phyloP scores from a whole-genome alignment of 257 asterid species.

The Eucommia ulmoides region DNA sequence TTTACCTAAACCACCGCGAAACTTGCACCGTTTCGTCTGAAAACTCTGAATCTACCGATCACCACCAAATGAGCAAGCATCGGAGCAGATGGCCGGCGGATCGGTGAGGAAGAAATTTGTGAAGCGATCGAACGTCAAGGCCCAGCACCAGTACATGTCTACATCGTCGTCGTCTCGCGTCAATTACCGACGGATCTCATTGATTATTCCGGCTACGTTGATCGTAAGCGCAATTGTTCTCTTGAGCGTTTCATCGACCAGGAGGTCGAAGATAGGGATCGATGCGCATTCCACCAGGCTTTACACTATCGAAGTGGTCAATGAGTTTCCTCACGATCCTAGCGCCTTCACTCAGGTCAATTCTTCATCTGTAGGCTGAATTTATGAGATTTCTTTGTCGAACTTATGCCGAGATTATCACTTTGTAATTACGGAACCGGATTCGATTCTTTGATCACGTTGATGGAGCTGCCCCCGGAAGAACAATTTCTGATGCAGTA shows the following conservation, averaged over 20 bases:
- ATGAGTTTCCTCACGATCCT: slow-evolving; percentile 79
- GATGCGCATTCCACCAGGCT: slow-evolving; percentile 19
- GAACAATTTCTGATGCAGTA: too few relatives aligned
- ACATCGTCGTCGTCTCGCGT: slow-evolving; percentile 19
- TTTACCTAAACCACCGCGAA: not conserved
- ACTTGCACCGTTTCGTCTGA: not conserved
- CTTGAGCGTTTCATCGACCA: slow-evolving; percentile 25
- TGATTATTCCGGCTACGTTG: slow-evolving; percentile 23
- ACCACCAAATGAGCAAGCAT: not conserved
- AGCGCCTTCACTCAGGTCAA: slow-evolving; percentile 77
- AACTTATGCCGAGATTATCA: too few relatives aligned
- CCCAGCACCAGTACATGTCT: slow-evolving; percentile 21
- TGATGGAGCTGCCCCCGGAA: too few relatives aligned
- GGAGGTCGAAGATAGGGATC: slow-evolving; percentile 14
- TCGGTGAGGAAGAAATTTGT: slow-evolving; percentile 23
- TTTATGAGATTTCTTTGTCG: too few relatives aligned
- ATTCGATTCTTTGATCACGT: too few relatives aligned
- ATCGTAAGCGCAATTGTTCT: slow-evolving; percentile 15
- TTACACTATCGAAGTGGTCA: slow-evolving; percentile 51
- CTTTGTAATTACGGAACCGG: too few relatives aligned
- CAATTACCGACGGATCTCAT: slow-evolving; percentile 17
- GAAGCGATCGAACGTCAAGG: slow-evolving; percentile 19
- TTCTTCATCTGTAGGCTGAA: not conserved
- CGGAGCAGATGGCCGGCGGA: slow-evolving; percentile 21
- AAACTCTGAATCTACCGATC: not conserved